phyloP scores from a whole-genome alignment of 2,329 filamentous ascomycete genomes.

The Pleurostoma richardsiae region DNA sequence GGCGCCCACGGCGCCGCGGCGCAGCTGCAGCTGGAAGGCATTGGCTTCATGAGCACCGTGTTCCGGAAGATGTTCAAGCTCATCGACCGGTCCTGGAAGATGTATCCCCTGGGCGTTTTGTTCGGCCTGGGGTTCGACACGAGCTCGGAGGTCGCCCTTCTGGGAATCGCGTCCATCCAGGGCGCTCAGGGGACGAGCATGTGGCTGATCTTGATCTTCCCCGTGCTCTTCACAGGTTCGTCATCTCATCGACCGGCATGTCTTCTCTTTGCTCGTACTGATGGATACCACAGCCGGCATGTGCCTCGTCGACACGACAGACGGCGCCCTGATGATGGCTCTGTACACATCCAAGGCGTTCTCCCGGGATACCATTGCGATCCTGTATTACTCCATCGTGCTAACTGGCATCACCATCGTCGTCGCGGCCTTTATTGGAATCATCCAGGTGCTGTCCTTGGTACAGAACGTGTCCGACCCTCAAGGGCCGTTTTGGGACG shows the following conservation, averaged over 20 bases:
- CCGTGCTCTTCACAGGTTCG: slow-evolving; percentile 77
- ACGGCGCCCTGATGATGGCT: slow-evolving; percentile 92
- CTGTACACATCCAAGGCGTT: slow-evolving; percentile 80
- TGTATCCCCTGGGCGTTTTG: slow-evolving; percentile 85
- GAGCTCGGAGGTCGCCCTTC: slow-evolving; percentile 84
- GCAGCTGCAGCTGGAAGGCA: slow-evolving; percentile 68
- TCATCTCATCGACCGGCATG: slow-evolving; percentile 1
- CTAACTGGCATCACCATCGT: slow-evolving; percentile 78
- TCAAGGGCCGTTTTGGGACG: slow-evolving; percentile 82
- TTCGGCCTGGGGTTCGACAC: slow-evolving; percentile 96
- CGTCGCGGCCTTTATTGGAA: slow-evolving; percentile 80
- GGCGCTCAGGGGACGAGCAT: slow-evolving; percentile 81
- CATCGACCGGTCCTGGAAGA: slow-evolving; percentile 80
- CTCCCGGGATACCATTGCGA: slow-evolving; percentile 77
- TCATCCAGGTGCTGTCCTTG: slow-evolving; percentile 77
- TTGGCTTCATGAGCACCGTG: slow-evolving; percentile 66
- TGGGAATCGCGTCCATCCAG: slow-evolving; percentile 87
- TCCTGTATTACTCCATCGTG: slow-evolving; percentile 89
- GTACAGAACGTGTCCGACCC: slow-evolving; percentile 72
- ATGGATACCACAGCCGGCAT: slow-evolving; percentile 61
- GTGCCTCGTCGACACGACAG: slow-evolving; percentile 89
- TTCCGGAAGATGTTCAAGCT: slow-evolving; percentile 74
- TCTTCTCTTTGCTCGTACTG: background rate
- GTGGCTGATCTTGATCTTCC: slow-evolving; percentile 93
- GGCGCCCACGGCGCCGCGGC: slow-evolving; percentile 29